Base-by-base conservation (phyloP, 768 basidiomycete species). In the Amanita rubescens region DNA sequence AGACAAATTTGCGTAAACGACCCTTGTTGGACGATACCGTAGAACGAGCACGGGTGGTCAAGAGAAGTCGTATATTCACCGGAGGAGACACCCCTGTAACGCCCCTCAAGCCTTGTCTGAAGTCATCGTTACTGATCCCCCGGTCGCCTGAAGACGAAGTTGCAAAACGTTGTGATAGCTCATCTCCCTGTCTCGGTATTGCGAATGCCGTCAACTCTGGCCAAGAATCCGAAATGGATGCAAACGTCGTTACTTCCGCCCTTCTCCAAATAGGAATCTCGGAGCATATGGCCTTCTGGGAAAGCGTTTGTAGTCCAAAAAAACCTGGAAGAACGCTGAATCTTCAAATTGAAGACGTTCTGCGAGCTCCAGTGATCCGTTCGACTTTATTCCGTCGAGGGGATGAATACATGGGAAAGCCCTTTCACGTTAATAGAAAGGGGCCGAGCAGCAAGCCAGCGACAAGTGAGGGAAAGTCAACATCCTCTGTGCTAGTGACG, bases 371-470 rank as follows among this genome's bases (percentile, higher is more conserved):
- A 12, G 24, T 22, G 10, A 55, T 60, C 10, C 57, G 56, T 35
- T 62, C 60, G 34, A 59, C 57, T 33, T 54, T 65, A 50, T 65
- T 67, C 55, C 56, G 58, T 43, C 56, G 62, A 15, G 58, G 60
- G 53, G 58, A 60, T n/a, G 60, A 48, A 11, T 70, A 65, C 55
- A 58, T 59, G 15, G 65, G 64, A 25, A 66, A 58, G 43, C 58
- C 45, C n/a, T 69, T 70, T 56, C 58, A 56, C 20, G 39, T 43
- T 32, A 35, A 22, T 34, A 39, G 24, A 15, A 41, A 17, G n/a
- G 38, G 27, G 10, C n/a, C 19, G 24, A 50, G 30, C 20, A 24
- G 20, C 17, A 32, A 14, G 19, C 34, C 34, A 6, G 19, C 33
- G 33, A 37, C 20, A 19, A 17, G 11, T 22, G 34, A 19, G 32